Evolutionary conservation across 768 basidiomycete genomes (phyloP), one percentile per base, ranked within the genome.

Genomic region (Suillus subalutaceus): DNA sequence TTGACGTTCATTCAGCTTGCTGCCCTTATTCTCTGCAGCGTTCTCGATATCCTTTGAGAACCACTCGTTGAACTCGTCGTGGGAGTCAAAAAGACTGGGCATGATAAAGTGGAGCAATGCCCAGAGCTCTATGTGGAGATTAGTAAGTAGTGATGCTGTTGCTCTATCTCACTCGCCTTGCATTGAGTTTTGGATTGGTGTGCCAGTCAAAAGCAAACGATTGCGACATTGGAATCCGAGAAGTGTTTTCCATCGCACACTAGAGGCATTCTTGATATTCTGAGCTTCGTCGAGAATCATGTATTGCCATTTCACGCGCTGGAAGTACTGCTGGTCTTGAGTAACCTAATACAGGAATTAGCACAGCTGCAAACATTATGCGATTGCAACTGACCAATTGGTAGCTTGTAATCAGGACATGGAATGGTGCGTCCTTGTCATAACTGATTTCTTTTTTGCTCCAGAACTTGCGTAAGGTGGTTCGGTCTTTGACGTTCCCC

Each of bases 201-300:
- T 99, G 63, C 97, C 97, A 1, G 97, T 99, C 48, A 99, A 83
- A 18, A 99, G 84, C 7, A 99, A 83, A 53, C 97, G 87, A 79
- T 99, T 99, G 63, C 97, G 88, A 74, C 97, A 99, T 40, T 96
- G 94, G 78, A 99, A 95, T 20, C 94, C 92, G 56, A 99, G 87
- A 20, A 99, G 82, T 1, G 96, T 97, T 79, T 98, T 99, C 97
- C 97, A 99, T 52, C 97, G 86, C 10, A 94, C 92, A 78, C 93
- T 95, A 30, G 93, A 88, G 30, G 97, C 96, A 73, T 96, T 97
- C 84, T 99, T 99, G 84, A 99, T 99, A 65, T 98, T 98, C 78
- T 99, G 97, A 2, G 97, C 97, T 78, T 99, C 97, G 72, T 99
- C 97, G n/a, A 99, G 84, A 66, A 99, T 88, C 97, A 99, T 99